Evolutionary conservation across 225 moss, liverwort and hornwort genomes (phyloP), one percentile per base, ranked within the genome.

Genomic region (Rhytidiadelphus loreus): DNA sequence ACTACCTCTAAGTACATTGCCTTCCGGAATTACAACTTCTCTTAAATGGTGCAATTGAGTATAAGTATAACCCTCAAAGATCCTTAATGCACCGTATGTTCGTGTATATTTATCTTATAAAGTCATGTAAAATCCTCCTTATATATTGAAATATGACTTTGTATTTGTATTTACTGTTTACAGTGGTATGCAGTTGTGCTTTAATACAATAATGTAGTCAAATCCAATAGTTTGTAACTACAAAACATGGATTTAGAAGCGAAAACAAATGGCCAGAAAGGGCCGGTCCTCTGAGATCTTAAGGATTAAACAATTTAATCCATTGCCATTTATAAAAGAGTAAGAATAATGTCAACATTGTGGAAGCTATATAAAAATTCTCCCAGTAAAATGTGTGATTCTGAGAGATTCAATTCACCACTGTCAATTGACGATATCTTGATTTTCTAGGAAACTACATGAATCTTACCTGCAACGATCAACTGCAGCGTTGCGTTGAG

Each of bases 391-490:
- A 11, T 63, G 30, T 75, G 30, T 75, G n/a, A 28, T 80, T 66
- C 12, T 25, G 18, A 7, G 18, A 56, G 28, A 58, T 79, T 58
- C 39, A n/a, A 56, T 57, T 57, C 28, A n/a, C 28, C 55, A 35
- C 6, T 77, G 16, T 6, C 35, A 33, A 20, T 32, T 77, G 52
- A 76, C 13, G 3, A 52, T 53, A 13, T 53, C 8, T 82, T 70
- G 71, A 57, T 69, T 80, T 89, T 86, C 23, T 93, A 94, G 94
- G 18, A 53, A 95, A 96, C 83, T 96, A 96, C 44, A 55, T 89
- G 64, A 92, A 95, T 41, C 81, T 79, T 26, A 87, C 88, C 30
- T 96, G 93, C 90, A 95, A 93, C 52, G 78, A 88, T 50, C 41
- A 25, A n/a, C 41, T 95, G 60, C 84, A 86, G 63, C 77, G 29